Base-by-base conservation (phyloP, 306 rosid genomes). In the Quercus gilva region DNA sequence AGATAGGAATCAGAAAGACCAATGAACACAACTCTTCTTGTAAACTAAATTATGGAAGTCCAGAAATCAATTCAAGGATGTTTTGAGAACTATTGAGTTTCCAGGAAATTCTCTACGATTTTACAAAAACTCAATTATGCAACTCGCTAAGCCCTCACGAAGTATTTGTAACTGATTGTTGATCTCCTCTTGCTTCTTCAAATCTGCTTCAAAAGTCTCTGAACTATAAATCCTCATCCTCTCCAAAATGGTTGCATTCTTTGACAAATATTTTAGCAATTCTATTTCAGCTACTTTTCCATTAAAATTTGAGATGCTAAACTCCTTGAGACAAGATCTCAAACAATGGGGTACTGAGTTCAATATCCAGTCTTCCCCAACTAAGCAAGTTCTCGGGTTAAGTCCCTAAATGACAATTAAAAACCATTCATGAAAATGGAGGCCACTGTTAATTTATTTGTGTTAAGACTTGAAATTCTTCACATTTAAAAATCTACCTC, bases 321-420 rank as follows among this genome's bases (percentile, higher is more conserved):
- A 76, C 10, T 23, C 29, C 55, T 52, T 71, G 55, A 81, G 74
- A 55, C 61, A 20, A 25, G 37, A 76, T 57, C 63, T 76, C n/a
- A 81, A 52, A 81, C 81, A 76, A 28, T 1, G 29, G 28, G 85
- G 81, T 25, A 61, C 41, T 61, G 63, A 63, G 64, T 33, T 76
- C 13, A 18, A 52, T 76, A 7, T 51, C 74, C 68, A 71, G 0
- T 71, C 12, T 63, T 55, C 78, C 60, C 63, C 85, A 71, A 52
- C 17, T 57, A 71, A 61, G 81, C 45, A 52, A 8, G 60, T 5
- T 9, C 37, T 31, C 20, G 67, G 78, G 69, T 82, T 10, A 49
- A 19, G 49, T 63, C 80, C 81, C 85, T 71, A 53, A 35, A 63
- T 9, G 33, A 20, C 64, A 55, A 61, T n/a, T 56, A 81, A n/a